Evolutionary conservation across 2,329 filamentous ascomycete genomes (phyloP).

Genomic region (Sarocladium strictum): DNA sequence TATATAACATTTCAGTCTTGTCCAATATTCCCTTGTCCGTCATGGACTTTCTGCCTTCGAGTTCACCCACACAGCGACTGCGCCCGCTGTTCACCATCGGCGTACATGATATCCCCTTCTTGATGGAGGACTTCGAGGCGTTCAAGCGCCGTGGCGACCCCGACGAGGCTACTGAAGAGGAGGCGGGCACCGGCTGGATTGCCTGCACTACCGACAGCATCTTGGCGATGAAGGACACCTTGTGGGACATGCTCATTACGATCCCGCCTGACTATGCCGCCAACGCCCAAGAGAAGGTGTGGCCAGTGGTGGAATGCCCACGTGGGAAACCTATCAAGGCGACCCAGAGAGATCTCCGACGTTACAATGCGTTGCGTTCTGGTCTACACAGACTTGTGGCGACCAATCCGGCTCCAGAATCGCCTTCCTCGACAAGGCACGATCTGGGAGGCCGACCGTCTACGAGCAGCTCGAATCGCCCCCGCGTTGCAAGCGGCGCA

Average conservation of each 20-base stretch:
- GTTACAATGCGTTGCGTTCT: slow-evolving; percentile 64
- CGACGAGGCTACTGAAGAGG: slow-evolving; percentile 32
- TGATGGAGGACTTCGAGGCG: slow-evolving; percentile 56
- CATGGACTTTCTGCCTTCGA: slow-evolving; percentile 59
- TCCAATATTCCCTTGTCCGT: slow-evolving; percentile 79
- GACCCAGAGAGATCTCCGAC: slow-evolving; percentile 81
- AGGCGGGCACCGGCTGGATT: slow-evolving; percentile 67
- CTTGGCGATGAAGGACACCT: slow-evolving; percentile 72
- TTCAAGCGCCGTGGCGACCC: slow-evolving; percentile 30
- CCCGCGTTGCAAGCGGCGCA: slow-evolving; percentile 27
- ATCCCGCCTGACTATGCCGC: slow-evolving; percentile 61
- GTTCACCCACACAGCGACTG: slow-evolving; percentile 58
- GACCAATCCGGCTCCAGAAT: slow-evolving; percentile 11
- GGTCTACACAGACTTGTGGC: slow-evolving; percentile 49
- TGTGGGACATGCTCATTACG: slow-evolving; percentile 87
- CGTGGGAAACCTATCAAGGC: slow-evolving; percentile 66
- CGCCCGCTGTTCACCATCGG: slow-evolving; percentile 88
- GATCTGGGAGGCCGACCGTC: slow-evolving; percentile 19
- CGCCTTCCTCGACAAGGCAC: slow-evolving; percentile 19
- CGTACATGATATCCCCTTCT: slow-evolving; percentile 81
- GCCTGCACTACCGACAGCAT: slow-evolving; percentile 96
- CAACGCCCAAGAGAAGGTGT: slow-evolving; percentile 55
- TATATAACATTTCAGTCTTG: slow-evolving; percentile 90
- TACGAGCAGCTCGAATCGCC: slow-evolving; percentile 17
- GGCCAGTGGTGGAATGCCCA: slow-evolving; percentile 69